Evolutionary conservation across 1,284 basidiomycete genomes (phyloP), one percentile per base, ranked within the genome.

Genomic region (Rhodotorula glutinis): DNA sequence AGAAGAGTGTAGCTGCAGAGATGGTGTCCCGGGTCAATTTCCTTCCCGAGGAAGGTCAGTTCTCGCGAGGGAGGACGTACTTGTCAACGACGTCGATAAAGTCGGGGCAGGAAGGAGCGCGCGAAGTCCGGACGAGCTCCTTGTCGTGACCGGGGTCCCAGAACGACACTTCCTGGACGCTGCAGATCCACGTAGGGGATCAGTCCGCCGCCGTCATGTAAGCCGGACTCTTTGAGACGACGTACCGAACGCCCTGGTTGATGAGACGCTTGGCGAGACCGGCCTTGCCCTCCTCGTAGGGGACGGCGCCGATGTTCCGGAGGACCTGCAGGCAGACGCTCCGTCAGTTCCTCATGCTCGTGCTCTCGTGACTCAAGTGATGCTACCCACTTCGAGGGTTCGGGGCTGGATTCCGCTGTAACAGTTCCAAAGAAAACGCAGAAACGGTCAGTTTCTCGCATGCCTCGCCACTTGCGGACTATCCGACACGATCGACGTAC

Each of bases 31-130:
- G n/a, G n/a, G n/a, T n/a, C n/a, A n/a, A n/a, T n/a, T n/a, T n/a
- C n/a, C n/a, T n/a, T n/a, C n/a, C n/a, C n/a, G n/a, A n/a, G n/a
- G n/a, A n/a, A n/a, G n/a, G n/a, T n/a, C n/a, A n/a, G 23, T 11
- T 23, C 23, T 41, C 38, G 57, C 79, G 27, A 9, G 25, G 71
- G 27, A 9, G 25, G 71, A 51, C 49, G n/a, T 77, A 80, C 71
- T 77, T 77, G 72, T 80, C 79, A 67, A 77, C 75, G 25, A 80
- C 78, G 69, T 80, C 79, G 76, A 80, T 79, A 58, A 77, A 76
- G 52, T 79, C 78, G 11, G 79, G 79, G 74, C 79, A 80, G 16
- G 78, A 79, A 62, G 79, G 78, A 27, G 79, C 79, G 13, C 79
- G 72, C 4, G 76, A 75, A 21, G 79, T 78, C 17, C 79, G 74